These are phyloP conservation scores for Rhynchosporium secalis DNA, from an alignment of 2,329 filamentous ascomycete species.

Conservation along the genomic window DNA sequence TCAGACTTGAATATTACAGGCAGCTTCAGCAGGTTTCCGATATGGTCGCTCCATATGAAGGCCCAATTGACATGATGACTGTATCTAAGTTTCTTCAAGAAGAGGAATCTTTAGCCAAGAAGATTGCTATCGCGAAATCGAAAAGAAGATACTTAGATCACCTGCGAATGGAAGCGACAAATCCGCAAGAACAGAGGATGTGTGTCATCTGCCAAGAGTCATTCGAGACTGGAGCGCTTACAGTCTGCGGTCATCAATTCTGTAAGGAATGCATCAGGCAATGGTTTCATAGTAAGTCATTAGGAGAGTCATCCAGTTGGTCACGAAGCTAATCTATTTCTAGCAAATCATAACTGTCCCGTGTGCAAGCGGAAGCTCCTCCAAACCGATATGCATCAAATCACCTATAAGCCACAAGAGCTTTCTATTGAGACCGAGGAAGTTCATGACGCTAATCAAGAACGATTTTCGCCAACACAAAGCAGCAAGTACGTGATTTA, in stretches of 20 bases:
- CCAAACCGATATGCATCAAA: conserved; percentile 73
- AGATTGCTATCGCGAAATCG: conserved; percentile 63
- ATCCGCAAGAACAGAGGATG: conserved; percentile 62
- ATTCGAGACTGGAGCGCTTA: conserved; percentile 79
- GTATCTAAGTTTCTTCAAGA: conserved; percentile 55
- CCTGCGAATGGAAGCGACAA: conserved; percentile 43
- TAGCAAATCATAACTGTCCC: conserved; percentile 72
- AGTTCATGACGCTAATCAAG: conserved; percentile 37
- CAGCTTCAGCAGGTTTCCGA: conserved; percentile 92
- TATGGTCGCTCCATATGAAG: conserved; percentile 74
- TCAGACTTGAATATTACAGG: conserved; percentile 83
- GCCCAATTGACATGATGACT: conserved; percentile 39
- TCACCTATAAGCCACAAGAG: conserved; percentile 76
- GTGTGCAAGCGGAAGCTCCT: conserved; percentile 74
- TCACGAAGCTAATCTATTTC: not conserved
- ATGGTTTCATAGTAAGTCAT: conserved; percentile 62
- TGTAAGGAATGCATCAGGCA: conserved; percentile 82
- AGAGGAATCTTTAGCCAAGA: conserved; percentile 55
- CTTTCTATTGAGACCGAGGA: conserved; percentile 66
- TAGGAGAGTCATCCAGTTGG: not conserved
- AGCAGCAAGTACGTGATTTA: conserved; percentile 62
- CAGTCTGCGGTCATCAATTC: conserved; percentile 87
- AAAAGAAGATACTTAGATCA: conserved; percentile 71
- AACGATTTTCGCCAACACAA: conserved; percentile 29
- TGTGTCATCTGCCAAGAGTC: conserved; percentile 83